Conservation (phyloP, 1,284 basidiomycete species). For the Gomphus sp. region DNA sequence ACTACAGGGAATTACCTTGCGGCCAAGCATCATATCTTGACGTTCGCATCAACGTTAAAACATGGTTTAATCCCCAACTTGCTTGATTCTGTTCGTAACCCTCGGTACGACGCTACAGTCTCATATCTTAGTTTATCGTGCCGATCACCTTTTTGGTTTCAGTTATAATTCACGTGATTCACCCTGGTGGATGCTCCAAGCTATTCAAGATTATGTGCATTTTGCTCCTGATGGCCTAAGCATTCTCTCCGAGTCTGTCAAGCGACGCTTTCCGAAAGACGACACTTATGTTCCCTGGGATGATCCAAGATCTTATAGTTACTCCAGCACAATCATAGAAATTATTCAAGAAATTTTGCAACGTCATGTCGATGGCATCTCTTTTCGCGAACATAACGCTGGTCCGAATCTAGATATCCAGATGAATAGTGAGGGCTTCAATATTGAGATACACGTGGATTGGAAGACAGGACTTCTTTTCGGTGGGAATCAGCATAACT, state of each 20-base stretch:
- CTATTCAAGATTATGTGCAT: constrained; percentile 88
- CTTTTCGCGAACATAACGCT: constrained; percentile 94
- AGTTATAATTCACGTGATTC: constrained; percentile 89
- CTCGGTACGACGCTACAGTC: constrained; percentile 42
- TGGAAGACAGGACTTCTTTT: constrained; percentile 89
- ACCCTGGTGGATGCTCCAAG: constrained; percentile 98
- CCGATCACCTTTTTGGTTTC: neutral
- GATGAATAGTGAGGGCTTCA: constrained; percentile 90
- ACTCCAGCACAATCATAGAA: constrained; percentile 80
- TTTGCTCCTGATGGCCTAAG: constrained; percentile 80
- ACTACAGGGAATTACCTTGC: constrained; percentile 85
- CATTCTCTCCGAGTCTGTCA: constrained; percentile 76
- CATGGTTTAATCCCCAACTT: constrained; percentile 92
- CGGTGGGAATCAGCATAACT: constrained; percentile 81
- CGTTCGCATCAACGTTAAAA: constrained; percentile 80
- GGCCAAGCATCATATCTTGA: constrained; percentile 81
- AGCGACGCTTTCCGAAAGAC: constrained; percentile 87
- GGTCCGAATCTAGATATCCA: constrained; percentile 93
- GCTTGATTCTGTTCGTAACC: constrained; percentile 77
- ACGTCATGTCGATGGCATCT: constrained; percentile 86
- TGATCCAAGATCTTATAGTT: constrained; percentile 74
- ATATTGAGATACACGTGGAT: constrained; percentile 89
- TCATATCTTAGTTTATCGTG: constrained; percentile 15
- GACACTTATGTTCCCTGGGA: constrained; percentile 94
- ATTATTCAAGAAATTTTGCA: constrained; percentile 95